A percentile compares a stretch with the other conserved stretches of the same genome.
Conservation (phyloP, 2,329 filamentous ascomycete species). For the Ampelomyces quisqualis region DNA sequence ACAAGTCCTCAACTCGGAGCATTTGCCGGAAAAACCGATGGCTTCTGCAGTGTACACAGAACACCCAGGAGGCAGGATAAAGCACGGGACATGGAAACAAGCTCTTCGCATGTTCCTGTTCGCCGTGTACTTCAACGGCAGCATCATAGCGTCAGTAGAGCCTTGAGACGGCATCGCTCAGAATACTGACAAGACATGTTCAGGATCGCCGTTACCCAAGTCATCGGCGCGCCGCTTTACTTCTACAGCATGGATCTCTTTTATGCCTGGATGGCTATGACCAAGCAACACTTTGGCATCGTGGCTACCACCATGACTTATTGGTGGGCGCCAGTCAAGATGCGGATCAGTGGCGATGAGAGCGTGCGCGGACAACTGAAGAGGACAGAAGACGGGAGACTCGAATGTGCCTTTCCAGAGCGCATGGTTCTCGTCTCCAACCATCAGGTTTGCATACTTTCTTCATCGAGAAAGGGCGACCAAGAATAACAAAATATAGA, state of each 20-base stretch:
- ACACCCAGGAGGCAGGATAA: slow-evolving; percentile 43
- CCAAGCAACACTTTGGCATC: slow-evolving; percentile 81
- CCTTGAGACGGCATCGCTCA: slow-evolving; percentile 13
- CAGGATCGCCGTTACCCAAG: slow-evolving; percentile 63
- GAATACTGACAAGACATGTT: slow-evolving; percentile 20
- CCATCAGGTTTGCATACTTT: slow-evolving; percentile 60
- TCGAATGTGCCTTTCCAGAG: slow-evolving; percentile 77
- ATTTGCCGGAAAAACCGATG: slow-evolving; percentile 14
- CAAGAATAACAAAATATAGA: slow-evolving; percentile 41
- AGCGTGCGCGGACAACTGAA: slow-evolving; percentile 74
- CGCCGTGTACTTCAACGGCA: slow-evolving; percentile 49
- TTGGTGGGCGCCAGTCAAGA: slow-evolving; percentile 78
- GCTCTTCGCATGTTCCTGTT: slow-evolving; percentile 49
- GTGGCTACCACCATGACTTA: slow-evolving; percentile 77
- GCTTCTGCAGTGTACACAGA: too few species aligned
- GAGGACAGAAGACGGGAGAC: slow-evolving; percentile 66
- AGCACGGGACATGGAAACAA: slow-evolving; percentile 48
- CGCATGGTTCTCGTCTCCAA: slow-evolving; percentile 81
- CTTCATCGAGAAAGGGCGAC: neutral
- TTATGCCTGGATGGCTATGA: slow-evolving; percentile 81
- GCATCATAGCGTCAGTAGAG: slow-evolving; percentile 43
- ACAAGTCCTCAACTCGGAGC: slow-evolving; percentile 15
- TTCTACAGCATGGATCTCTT: slow-evolving; percentile 71
- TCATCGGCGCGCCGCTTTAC: slow-evolving; percentile 73
- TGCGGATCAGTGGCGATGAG: slow-evolving; percentile 79